These are phyloP conservation scores for Beauveria rudraprayagi DNA, from an alignment of 2,329 filamentous ascomycete genomes.

Conservation along the genomic window DNA sequence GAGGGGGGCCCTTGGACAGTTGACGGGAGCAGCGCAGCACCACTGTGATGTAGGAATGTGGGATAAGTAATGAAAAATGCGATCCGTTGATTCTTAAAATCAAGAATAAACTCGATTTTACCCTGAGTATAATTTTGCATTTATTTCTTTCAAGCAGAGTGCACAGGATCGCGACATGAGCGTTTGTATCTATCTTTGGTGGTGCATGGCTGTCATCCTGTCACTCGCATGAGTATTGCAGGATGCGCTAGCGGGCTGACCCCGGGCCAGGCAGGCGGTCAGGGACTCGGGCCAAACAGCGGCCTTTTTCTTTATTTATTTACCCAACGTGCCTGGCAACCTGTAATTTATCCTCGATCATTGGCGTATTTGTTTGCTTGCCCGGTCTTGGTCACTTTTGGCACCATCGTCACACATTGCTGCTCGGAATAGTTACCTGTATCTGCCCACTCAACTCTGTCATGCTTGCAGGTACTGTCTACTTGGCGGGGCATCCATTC, in stretches of 20 bases:
- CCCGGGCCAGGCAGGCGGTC: background rate
- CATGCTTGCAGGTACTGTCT: background rate
- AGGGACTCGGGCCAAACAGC: background rate
- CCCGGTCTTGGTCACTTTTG: too few species aligned
- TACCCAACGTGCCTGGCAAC: too few species aligned
- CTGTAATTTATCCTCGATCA: too few species aligned
- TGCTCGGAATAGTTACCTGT: too few species aligned
- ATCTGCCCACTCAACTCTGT: too few species aligned
- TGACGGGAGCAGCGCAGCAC: background rate
- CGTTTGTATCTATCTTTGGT: background rate
- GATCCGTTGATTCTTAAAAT: background rate
- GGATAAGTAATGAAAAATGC: background rate
- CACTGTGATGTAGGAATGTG: background rate
- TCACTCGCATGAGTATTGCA: constrained; percentile 4
- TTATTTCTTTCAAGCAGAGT: background rate
- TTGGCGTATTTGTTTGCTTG: too few species aligned
- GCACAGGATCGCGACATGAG: background rate
- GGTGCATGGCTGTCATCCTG: background rate
- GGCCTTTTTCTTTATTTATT: background rate
- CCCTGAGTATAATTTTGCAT: too few species aligned
- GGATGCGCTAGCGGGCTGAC: constrained; percentile 5
- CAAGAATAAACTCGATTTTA: background rate
- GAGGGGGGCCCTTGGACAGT: background rate
- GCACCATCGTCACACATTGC: too few species aligned
- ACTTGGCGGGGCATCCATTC: background rate